phyloP scores from a whole-genome alignment of 179 eudicot species.

The Sideroxylon spinosum region DNA sequence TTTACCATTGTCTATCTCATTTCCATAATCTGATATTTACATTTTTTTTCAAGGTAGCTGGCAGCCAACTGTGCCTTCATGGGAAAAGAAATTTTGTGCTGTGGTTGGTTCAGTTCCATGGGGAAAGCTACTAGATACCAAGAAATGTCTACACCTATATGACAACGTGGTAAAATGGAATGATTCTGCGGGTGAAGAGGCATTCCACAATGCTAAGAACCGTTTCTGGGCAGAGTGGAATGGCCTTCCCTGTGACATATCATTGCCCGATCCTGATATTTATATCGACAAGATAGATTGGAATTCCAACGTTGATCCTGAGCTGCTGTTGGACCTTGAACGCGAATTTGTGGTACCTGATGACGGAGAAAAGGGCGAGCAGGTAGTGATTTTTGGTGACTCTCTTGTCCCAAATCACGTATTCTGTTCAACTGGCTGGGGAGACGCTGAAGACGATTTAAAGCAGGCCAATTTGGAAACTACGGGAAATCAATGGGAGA shows the following conservation, averaged over 20 bases:
- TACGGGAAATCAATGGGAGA: slow-evolving; percentile 12
- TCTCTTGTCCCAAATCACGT: slow-evolving; percentile 14
- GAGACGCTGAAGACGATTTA: slow-evolving; percentile 22
- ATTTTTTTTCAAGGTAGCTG: slow-evolving; percentile 20
- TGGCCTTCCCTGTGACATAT: slow-evolving; percentile 27
- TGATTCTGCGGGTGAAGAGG: slow-evolving; percentile 33
- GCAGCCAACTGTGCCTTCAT: slow-evolving; percentile 30
- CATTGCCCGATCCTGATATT: slow-evolving; percentile 56
- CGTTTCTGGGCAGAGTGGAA: slow-evolving; percentile 36
- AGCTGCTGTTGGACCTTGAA: slow-evolving; percentile 45
- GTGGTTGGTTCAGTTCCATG: slow-evolving; percentile 28
- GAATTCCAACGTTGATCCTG: slow-evolving; percentile 42
- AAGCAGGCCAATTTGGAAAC: slow-evolving; percentile 5
- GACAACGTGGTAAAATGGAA: slow-evolving; percentile 30
- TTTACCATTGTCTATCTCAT: too few species aligned
- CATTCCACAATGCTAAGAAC: slow-evolving; percentile 29
- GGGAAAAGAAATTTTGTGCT: slow-evolving; percentile 37
- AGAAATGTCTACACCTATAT: slow-evolving; percentile 23
- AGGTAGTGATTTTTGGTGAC: slow-evolving; percentile 30
- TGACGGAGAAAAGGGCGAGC: slow-evolving; percentile 12
- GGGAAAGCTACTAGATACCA: slow-evolving; percentile 21
- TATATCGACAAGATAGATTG: slow-evolving; percentile 68
- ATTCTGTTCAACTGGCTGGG: slow-evolving; percentile 28
- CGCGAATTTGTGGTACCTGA: slow-evolving; percentile 15
- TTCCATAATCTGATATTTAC: not conserved